A percentile compares a stretch with the other conserved stretches of the same genome.
Evolutionary conservation across 179 eudicot species (phyloP).

Genomic region (Beta macrorhiza): DNA sequence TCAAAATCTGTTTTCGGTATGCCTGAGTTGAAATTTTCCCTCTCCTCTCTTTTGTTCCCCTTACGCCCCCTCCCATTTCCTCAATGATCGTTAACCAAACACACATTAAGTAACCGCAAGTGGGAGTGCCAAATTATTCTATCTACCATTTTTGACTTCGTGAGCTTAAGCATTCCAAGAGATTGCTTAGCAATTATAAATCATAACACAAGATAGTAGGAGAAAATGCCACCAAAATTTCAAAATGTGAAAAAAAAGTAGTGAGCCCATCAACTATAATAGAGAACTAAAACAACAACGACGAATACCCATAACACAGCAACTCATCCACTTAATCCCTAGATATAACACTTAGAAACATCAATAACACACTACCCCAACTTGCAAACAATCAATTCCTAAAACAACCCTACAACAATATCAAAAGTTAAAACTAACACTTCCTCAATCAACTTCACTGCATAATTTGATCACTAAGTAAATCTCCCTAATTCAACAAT

Average conservation of each 20-base stretch:
- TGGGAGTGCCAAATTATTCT: not conserved
- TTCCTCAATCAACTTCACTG: conserved; percentile 15
- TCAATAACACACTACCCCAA: too few relatives aligned
- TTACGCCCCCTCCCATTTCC: too few relatives aligned
- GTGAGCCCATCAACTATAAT: not conserved
- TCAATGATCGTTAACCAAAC: not conserved
- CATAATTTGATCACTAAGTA: not conserved
- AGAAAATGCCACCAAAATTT: not conserved
- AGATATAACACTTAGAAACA: too few relatives aligned
- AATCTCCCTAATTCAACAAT: not conserved
- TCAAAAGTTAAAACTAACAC: conserved; percentile 5
- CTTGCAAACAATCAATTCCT: not conserved
- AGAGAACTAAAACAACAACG: not conserved
- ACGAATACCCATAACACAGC: too few relatives aligned
- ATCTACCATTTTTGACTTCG: not conserved
- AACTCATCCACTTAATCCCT: not conserved
- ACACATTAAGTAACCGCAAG: not conserved
- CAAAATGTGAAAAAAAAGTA: not conserved
- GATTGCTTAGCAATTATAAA: not conserved
- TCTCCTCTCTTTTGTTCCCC: too few relatives aligned
- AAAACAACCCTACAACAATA: conserved; percentile 7
- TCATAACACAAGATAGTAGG: not conserved
- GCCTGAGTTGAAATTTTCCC: too few relatives aligned
- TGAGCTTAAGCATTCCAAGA: not conserved
- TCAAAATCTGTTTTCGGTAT: too few relatives aligned